Percentiles rank a stretch among this genome's conserved stretches.
phyloP scores from a whole-genome alignment of 768 basidiomycete species.

The Naematelia aurantialba region DNA sequence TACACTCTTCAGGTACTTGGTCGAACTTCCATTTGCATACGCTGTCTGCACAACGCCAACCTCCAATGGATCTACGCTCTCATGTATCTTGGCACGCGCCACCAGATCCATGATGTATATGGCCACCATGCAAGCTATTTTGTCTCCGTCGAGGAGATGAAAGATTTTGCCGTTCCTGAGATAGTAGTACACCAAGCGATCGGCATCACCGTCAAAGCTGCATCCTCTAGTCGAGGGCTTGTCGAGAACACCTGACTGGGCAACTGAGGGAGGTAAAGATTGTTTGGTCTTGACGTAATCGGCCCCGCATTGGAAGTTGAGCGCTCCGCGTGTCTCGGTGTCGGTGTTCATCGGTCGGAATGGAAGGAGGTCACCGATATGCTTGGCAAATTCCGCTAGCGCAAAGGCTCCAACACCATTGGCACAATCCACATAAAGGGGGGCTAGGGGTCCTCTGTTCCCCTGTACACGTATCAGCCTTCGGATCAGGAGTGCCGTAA shows the following conservation, averaged over 20 bases:
- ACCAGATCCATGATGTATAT: slow-evolving; percentile 88
- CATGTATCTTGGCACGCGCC: slow-evolving; percentile 73
- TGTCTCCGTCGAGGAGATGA: slow-evolving; percentile 94
- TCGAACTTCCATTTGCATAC: slow-evolving; percentile 96
- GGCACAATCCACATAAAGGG: slow-evolving; percentile 90
- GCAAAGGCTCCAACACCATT: slow-evolving; percentile 89
- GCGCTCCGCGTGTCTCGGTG: slow-evolving; percentile 62
- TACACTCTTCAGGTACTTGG: slow-evolving; percentile 70
- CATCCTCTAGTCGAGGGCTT: slow-evolving; percentile 70
- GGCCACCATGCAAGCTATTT: slow-evolving; percentile 90
- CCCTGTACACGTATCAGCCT: slow-evolving; percentile 46
- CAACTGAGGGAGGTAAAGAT: slow-evolving; percentile 73
- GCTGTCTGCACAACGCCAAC: slow-evolving; percentile 98
- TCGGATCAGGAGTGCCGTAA: background rate
- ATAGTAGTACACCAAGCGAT: slow-evolving; percentile 94
- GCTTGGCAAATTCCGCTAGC: slow-evolving; percentile 60
- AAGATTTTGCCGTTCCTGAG: slow-evolving; percentile 56
- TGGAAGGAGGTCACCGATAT: slow-evolving; percentile 57
- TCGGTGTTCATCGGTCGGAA: slow-evolving; percentile 68
- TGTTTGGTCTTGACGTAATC: slow-evolving; percentile 96
- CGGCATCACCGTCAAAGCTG: slow-evolving; percentile 95
- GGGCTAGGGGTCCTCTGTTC: slow-evolving; percentile 53
- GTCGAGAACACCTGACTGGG: slow-evolving; percentile 50
- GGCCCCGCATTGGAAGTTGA: slow-evolving; percentile 87
- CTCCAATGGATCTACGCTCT: slow-evolving; percentile 64